Evolutionary conservation across 768 basidiomycete species (phyloP).

Genomic region (Paxillus rubicundulus): DNA sequence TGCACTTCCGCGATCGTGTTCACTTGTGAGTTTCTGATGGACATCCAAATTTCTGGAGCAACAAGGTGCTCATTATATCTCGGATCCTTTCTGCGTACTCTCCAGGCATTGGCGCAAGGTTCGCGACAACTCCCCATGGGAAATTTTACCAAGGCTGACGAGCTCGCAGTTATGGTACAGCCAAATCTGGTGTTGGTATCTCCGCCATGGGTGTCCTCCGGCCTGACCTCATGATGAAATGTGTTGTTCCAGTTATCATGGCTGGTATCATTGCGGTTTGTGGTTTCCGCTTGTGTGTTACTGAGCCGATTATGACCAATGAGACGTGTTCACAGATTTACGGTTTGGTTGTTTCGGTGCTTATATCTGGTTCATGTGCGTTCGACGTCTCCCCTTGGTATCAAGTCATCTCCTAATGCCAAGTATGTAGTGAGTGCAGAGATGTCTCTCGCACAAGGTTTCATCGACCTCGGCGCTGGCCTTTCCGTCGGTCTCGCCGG

Average conservation of each 20-base stretch:
- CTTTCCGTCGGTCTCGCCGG: constrained; percentile 91
- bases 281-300: constrained; percentile 18
- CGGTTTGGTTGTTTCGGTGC: constrained; percentile 97
- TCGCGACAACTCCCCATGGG: constrained; percentile 17
- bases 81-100: background rate
- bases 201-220: constrained; percentile 97
- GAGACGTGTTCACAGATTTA: constrained; percentile 61
- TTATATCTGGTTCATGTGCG: constrained; percentile 86
- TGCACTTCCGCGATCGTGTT: constrained; percentile 97
- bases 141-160: background rate
- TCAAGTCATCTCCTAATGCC: background rate
- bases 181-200: constrained; percentile 97
- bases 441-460: constrained; percentile 93
- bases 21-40: constrained; percentile 68
- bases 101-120: constrained; percentile 85
- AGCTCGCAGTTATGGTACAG: constrained; percentile 86
- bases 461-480: constrained; percentile 92
- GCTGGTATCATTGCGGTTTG: constrained; percentile 99
- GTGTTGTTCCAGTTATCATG: constrained; percentile 97
- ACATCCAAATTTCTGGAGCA: background rate
- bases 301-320: background rate
- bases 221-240: constrained; percentile 98
- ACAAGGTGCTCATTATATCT: background rate
- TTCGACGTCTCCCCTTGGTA: constrained; percentile 18
- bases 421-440: constrained; percentile 52